Conservation (phyloP, 768 basidiomycete genomes). For the Phanerochaete sordida region DNA sequence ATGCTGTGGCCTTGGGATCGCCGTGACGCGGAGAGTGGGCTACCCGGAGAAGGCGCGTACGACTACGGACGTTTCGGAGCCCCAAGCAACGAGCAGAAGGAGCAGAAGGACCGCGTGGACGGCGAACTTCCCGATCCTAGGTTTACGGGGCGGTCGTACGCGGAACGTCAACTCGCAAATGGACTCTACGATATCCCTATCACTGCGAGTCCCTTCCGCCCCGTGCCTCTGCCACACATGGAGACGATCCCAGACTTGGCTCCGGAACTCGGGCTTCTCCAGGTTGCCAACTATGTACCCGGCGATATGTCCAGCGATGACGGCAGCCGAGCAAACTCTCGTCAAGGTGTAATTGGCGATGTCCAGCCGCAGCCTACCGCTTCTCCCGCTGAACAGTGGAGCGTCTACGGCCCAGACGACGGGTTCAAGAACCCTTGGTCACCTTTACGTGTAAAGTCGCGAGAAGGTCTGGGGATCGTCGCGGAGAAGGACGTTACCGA, state of each 20-base stretch:
- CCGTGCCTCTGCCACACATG: slow-evolving; percentile 17
- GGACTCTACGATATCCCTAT: neutral
- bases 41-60: neutral
- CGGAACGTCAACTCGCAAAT: neutral
- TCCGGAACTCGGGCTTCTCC: slow-evolving; percentile 39
- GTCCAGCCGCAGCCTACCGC: neutral
- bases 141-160: neutral
- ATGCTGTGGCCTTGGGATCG: slow-evolving; percentile 21
- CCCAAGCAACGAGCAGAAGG: neutral
- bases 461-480: neutral
- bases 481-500: neutral
- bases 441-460: neutral
- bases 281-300: slow-evolving; percentile 45
- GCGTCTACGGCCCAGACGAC: neutral
- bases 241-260: slow-evolving; percentile 27
- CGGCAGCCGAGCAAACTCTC: slow-evolving; percentile 22
- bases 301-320: slow-evolving; percentile 37
- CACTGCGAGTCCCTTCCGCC: slow-evolving; percentile 19
- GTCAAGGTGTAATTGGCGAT: slow-evolving; percentile 22
- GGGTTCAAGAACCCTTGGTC: slow-evolving; percentile 3
- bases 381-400: neutral
- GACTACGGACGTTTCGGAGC: neutral
- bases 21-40: slow-evolving; percentile 2
- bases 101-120: neutral
- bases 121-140: neutral